Evolutionary conservation across 2,329 filamentous ascomycete genomes (phyloP).

Genomic region (Trichoderma lentiforme): DNA sequence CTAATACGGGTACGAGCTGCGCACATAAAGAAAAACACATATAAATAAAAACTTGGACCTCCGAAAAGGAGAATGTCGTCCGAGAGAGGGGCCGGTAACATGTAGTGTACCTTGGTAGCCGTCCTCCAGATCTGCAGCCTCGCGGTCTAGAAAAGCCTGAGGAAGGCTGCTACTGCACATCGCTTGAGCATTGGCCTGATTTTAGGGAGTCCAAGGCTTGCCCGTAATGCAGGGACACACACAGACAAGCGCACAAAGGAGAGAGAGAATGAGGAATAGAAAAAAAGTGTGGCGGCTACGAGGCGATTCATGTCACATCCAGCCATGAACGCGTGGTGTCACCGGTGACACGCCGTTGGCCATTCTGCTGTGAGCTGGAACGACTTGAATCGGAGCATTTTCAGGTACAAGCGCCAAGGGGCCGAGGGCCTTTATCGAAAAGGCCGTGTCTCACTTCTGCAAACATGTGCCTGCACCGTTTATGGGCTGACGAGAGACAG

Average conservation of each 20-base stretch:
- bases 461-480: neutral
- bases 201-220: neutral
- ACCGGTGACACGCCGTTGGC: neutral
- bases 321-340: neutral
- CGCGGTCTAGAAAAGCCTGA: neutral
- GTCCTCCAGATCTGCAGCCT: neutral
- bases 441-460: neutral
- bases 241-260: neutral
- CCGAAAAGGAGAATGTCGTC: neutral
- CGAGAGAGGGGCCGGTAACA: neutral
- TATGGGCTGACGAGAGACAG: neutral
- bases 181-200: neutral
- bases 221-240: neutral
- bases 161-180: neutral
- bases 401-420: neutral
- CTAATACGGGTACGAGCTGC: neutral
- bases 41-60: neutral
- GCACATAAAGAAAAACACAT: neutral
- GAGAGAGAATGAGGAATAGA: neutral
- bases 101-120: neutral
- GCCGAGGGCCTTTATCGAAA: neutral
- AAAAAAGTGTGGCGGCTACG: neutral
- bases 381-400: neutral
- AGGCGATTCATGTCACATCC: constrained; percentile 1
- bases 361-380: neutral